Percentiles rank a stretch among this genome's conserved stretches.
These are phyloP conservation scores for Leucosporidium yakuticum DNA, from an alignment of 768 basidiomycete genomes.

Conservation along the genomic window DNA sequence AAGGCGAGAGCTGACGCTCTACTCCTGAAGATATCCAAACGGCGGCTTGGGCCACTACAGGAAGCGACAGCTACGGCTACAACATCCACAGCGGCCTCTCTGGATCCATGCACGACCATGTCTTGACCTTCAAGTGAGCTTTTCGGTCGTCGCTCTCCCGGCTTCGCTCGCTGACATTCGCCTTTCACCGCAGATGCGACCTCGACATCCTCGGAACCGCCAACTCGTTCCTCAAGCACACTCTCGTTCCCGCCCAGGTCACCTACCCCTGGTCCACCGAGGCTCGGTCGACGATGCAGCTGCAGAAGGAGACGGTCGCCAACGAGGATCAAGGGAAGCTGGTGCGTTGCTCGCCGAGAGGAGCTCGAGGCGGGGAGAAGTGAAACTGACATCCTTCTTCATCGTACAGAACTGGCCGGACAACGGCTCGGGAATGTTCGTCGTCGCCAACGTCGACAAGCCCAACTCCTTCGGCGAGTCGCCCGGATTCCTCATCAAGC, in stretches of 20 bases:
- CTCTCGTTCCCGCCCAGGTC: slow-evolving; percentile 23
- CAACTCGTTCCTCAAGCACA: slow-evolving; percentile 37
- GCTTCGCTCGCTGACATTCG: not conserved
- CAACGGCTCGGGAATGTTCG: slow-evolving; percentile 34
- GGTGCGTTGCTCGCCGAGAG: not conserved
- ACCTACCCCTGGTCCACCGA: slow-evolving; percentile 35
- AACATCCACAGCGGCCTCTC: slow-evolving; percentile 36
- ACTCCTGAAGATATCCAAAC: slow-evolving; percentile 18
- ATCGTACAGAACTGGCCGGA: slow-evolving; percentile 35
- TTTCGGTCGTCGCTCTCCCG: not conserved
- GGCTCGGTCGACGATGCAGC: slow-evolving; percentile 38
- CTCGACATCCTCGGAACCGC: slow-evolving; percentile 35
- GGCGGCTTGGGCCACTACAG: slow-evolving; percentile 14
- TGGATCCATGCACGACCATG: slow-evolving; percentile 38
- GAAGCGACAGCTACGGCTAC: slow-evolving; percentile 38
- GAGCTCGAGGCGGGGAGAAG: too few relatives aligned
- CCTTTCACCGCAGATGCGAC: slow-evolving; percentile 26
- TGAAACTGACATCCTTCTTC: too few relatives aligned
- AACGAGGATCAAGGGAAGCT: slow-evolving; percentile 35
- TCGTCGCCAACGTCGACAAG: slow-evolving; percentile 42
- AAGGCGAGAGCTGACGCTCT: not conserved
- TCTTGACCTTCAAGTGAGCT: slow-evolving; percentile 23
- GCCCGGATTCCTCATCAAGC: slow-evolving; percentile 42
- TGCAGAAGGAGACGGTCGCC: slow-evolving; percentile 26
- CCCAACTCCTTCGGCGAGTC: slow-evolving; percentile 41